phyloP scores from a whole-genome alignment of 2,329 filamentous ascomycete species.

The Fusarium transvaalense region DNA sequence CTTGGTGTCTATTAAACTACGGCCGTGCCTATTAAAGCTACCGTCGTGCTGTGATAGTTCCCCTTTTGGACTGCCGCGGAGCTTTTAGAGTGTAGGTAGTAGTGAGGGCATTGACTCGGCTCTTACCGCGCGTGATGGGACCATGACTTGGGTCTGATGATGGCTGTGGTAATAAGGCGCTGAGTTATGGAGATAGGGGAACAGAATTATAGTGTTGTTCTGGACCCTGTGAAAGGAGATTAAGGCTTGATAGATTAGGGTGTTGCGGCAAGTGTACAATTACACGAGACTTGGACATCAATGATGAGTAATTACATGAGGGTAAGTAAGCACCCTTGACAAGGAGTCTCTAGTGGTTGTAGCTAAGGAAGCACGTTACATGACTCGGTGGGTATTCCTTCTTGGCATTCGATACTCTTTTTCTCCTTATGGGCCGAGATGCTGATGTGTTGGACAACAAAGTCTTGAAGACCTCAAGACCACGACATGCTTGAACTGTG shows the following conservation, averaged over 20 bases:
- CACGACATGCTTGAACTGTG: no score
- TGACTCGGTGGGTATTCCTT: neutral
- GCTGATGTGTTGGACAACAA: no score
- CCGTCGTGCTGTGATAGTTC: neutral
- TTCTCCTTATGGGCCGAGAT: neutral
- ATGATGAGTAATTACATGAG: neutral
- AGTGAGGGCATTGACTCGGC: neutral
- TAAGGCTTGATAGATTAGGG: neutral
- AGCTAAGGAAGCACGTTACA: neutral
- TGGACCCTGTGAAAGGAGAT: neutral
- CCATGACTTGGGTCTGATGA: neutral
- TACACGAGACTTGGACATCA: neutral
- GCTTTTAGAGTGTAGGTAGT: neutral
- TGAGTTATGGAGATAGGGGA: neutral
- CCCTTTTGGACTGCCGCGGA: neutral
- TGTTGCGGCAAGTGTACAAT: fast-evolving
- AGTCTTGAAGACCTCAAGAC: no score
- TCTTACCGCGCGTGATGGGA: neutral
- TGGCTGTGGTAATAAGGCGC: neutral
- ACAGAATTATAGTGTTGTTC: neutral
- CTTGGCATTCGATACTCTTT: no score
- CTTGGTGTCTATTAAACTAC: fast-evolving
- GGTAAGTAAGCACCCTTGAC: neutral
- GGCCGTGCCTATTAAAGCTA: no score
- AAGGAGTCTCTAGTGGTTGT: neutral